Evolutionary conservation across 1,284 basidiomycete species (phyloP).

Genomic region (Puccinia novopanici): DNA sequence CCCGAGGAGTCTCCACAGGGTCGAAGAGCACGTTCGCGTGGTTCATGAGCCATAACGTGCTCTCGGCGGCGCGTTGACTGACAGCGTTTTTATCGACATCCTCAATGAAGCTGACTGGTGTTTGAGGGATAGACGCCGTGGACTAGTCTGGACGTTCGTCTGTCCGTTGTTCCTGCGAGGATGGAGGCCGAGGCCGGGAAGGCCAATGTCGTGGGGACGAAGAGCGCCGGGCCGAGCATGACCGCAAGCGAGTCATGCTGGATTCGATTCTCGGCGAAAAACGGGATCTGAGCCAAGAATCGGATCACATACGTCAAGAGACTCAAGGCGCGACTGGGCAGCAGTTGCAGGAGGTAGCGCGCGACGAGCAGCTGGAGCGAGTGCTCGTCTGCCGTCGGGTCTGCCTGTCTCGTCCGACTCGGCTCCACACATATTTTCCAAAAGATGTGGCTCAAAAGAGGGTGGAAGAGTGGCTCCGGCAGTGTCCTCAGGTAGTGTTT

Average conservation of each 20-base stretch:
- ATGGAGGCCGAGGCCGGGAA: slow-evolving; percentile 38
- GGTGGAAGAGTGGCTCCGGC: slow-evolving; percentile 31
- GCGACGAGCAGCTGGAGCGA: slow-evolving; percentile 8
- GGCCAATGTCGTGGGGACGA: slow-evolving; percentile 27
- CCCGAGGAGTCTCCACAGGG: not conserved
- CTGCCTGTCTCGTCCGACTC: not conserved
- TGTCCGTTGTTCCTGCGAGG: not conserved
- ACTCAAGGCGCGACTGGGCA: slow-evolving; percentile 28
- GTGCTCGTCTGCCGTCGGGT: slow-evolving; percentile 2
- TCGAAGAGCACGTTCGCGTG: not conserved
- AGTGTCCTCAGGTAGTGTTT: slow-evolving; percentile 36
- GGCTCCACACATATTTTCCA: slow-evolving; percentile 16
- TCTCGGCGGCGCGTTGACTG: slow-evolving; percentile 13
- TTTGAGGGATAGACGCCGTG: not conserved
- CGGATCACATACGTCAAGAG: slow-evolving; percentile 28
- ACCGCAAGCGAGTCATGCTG: slow-evolving; percentile 32
- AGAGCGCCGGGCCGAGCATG: slow-evolving; percentile 34
- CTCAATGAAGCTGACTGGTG: not conserved
- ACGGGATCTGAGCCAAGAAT: slow-evolving; percentile 29
- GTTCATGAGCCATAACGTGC: slow-evolving; percentile 32
- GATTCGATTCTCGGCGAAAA: slow-evolving; percentile 31
- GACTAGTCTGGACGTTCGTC: no score
- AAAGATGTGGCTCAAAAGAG: slow-evolving; percentile 1
- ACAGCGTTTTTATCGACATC: slow-evolving; percentile 7
- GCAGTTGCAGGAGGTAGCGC: not conserved